Base-by-base conservation (phyloP, 164 flowering plant genomes). In the Umbellularia californica region DNA sequence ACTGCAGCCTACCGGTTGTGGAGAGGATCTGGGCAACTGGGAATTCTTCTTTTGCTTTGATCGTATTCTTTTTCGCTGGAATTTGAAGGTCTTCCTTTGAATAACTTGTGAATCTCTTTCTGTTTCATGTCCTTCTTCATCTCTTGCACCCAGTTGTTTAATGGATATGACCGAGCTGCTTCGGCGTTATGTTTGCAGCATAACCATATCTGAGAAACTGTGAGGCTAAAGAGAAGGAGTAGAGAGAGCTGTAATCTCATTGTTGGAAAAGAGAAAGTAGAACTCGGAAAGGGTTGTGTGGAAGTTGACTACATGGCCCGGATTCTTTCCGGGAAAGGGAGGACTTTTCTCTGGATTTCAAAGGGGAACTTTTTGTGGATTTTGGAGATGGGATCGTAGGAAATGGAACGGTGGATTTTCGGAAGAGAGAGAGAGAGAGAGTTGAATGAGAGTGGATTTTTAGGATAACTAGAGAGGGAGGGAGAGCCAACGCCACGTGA, bases 11-110 rank as follows among this genome's bases (percentile, higher is more conserved):
- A 75, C 77, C 77, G 69, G 58, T 75, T 75, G 50, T 75, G 77
- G 25, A 75, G 77, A 60, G 77, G 77, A 65, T 75, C 77, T 6
- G 77, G 77, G 73, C 73, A 75, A 64, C 69, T 75, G 24, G 77
- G 77, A 1, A 75, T 73, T 64, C 73, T 75, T 10, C 77, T 66
- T 70, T 75, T 70, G 77, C 73, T 70, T n/a, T 70, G 69, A 25
- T 27, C 5, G 20, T 70, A 69, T 27, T n/a, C 77, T 70, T 50
- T 62, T 23, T 33, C 58, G 9, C 50, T 76, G 50, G 66, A 71
- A 71, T 76, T 71, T n/a, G 6, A 52, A 65, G 78, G 22, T 71
- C 51, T 67, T 63, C 64, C 51, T 12, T 41, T 35, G 35, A 62
- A 72, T 23, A 10, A 72, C 19, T 50, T 20, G 22, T 52, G 55